These are phyloP conservation scores for Saccharomycopsis sp. DNA, from an alignment of 805 yeast species.

Conservation along the genomic window DNA sequence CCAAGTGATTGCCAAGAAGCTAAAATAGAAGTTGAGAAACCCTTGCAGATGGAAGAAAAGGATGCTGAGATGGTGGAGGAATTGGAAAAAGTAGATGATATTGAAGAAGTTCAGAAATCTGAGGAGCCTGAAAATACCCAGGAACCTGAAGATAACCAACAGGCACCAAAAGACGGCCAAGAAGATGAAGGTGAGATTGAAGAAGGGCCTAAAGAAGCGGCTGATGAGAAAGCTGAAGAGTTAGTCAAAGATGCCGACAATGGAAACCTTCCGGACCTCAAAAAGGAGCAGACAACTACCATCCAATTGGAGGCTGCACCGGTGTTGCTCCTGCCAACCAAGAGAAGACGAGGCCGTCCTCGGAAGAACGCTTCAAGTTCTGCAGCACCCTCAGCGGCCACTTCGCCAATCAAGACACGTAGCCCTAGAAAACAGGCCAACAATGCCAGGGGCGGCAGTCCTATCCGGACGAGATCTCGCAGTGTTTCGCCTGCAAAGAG, in stretches of 20 bases:
- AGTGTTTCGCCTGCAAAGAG: background rate
- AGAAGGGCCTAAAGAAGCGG: no score
- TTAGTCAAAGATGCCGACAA: background rate
- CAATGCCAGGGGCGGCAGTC: no score
- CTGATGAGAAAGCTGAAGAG: background rate
- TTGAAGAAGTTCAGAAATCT: background rate
- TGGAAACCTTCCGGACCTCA: no score
- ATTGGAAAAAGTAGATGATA: background rate
- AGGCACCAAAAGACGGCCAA: background rate
- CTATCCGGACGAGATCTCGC: background rate
- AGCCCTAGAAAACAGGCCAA: no score
- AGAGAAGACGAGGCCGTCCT: no score
- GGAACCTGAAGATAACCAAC: slow-evolving; percentile 1
- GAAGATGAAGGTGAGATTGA: background rate
- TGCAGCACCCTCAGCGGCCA: background rate
- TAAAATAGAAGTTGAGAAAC: background rate
- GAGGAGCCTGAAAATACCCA: no score
- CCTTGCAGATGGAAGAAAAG: background rate
- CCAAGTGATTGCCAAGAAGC: background rate
- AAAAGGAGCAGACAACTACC: no score
- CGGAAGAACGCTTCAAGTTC: no score
- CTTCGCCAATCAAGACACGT: slow-evolving; percentile 1
- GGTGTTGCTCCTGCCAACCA: no score
- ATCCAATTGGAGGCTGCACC: no score
- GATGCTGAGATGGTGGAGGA: background rate